phyloP scores from a whole-genome alignment of 768 basidiomycete genomes.

The Psilocybe azurescens region DNA sequence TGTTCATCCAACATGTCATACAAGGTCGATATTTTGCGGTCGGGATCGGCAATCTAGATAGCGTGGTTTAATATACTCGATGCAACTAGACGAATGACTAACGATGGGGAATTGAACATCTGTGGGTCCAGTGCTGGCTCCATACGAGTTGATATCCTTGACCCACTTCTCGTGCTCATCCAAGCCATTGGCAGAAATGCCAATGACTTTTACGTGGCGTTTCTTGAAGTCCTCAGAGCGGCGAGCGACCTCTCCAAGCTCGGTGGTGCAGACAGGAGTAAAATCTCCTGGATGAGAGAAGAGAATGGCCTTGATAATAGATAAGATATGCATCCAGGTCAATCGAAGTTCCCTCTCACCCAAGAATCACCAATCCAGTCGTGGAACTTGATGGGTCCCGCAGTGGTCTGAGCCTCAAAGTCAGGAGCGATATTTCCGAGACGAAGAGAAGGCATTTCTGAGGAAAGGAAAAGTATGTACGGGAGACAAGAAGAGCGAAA shows the following conservation, averaged over 20 bases:
- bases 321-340: conserved; percentile 4
- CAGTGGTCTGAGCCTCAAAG: conserved; percentile 89
- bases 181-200: conserved; percentile 91
- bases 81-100: conserved; percentile 30
- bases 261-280: conserved; percentile 95
- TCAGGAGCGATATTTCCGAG: conserved; percentile 91
- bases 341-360: conserved; percentile 46
- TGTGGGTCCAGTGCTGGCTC: conserved; percentile 72
- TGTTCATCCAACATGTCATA: conserved; percentile 98
- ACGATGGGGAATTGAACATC: conserved; percentile 93
- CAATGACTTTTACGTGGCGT: conserved; percentile 92
- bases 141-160: conserved; percentile 82
- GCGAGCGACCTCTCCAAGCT: conserved; percentile 94
- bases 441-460: conserved; percentile 60
- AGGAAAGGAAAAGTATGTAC: neutral
- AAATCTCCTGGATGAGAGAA: conserved; percentile 97
- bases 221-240: conserved; percentile 83
- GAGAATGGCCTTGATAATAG: conserved; percentile 66
- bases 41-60: conserved; percentile 86
- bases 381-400: conserved; percentile 89
- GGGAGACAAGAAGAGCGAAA: conserved; percentile 11
- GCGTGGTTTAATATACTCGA: neutral
- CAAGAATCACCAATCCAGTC: conserved; percentile 90
- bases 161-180: conserved; percentile 89
- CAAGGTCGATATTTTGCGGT: conserved; percentile 81